These are phyloP conservation scores for Microstroma glucosiphilum DNA, from an alignment of 1,284 basidiomycete species.

Conservation along the genomic window DNA sequence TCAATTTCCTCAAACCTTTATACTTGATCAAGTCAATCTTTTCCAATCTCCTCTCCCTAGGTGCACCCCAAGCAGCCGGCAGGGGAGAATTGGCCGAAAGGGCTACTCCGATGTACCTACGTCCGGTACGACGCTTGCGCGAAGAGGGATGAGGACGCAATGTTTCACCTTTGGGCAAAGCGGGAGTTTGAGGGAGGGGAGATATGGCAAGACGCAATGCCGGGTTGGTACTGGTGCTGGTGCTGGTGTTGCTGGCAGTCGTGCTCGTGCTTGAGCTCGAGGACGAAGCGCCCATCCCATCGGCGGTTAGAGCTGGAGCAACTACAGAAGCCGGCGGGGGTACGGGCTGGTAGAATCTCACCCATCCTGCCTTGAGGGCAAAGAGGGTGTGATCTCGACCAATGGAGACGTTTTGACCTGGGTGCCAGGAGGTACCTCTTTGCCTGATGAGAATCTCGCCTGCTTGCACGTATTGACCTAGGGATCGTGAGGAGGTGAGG, in stretches of 20 bases:
- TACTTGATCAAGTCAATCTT: neutral
- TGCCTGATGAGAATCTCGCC: slow-evolving; percentile 48
- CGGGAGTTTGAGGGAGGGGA: slow-evolving; percentile 2
- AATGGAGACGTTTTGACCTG: slow-evolving; percentile 44
- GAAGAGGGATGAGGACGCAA: slow-evolving; percentile 37
- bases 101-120: slow-evolving; percentile 45
- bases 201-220: neutral
- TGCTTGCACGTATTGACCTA: slow-evolving; percentile 37
- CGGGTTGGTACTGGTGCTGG: neutral
- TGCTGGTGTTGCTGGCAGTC: slow-evolving; percentile 18
- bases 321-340: slow-evolving; percentile 7
- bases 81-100: slow-evolving; percentile 10
- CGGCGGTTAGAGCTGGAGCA: slow-evolving; percentile 6
- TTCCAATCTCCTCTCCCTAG: slow-evolving; percentile 10
- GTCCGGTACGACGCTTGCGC: slow-evolving; percentile 20
- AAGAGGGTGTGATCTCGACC: slow-evolving; percentile 49
- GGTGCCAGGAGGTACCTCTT: slow-evolving; percentile 47
- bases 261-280: slow-evolving; percentile 9
- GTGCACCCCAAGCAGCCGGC: slow-evolving; percentile 8
- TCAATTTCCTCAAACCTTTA: neutral
- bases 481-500: neutral
- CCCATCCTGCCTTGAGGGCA: slow-evolving; percentile 43
- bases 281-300: slow-evolving; percentile 27
- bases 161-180: slow-evolving; percentile 18
- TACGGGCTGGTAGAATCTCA: slow-evolving; percentile 44